Base-by-base conservation (phyloP, 371 early-diverging fungal genomes). In the Rhizomucor miehei region DNA sequence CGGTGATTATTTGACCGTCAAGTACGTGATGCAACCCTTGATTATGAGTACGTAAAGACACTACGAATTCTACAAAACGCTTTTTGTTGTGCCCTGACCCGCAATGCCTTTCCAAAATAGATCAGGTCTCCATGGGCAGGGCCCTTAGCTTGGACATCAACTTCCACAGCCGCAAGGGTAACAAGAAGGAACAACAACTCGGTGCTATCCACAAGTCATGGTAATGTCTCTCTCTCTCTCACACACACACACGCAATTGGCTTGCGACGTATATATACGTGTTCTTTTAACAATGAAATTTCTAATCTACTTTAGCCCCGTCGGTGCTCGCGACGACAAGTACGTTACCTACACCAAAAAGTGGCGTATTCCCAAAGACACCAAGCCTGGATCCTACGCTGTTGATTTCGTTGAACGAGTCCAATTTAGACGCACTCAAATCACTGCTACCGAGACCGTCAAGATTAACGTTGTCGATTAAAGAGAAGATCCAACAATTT, bases 331-430 rank as follows among this genome's bases (percentile, higher is more conserved):
- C 44, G 38, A 64, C 34, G 36, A 54, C 47, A 63, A 69, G 52
- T 72, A 62, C 41, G 63, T 67, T 20, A 72, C 73, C 13, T 66
- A 75, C 47, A 67, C 58, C 50, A 67, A 63, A 47, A 37, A 50
- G n/a, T 82, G 80, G 79, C 79, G 71, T 3, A 63, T 82, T 36
- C 82, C 82, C 44, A 62, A 64, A 10, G 56, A 73, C 25, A 72
- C 71, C 49, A 68, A 74, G 48, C 77, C 82, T 35, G 82, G 82
- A 41, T 75, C 79, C 17, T 82, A 82, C 52, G 80, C 80, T 13
- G 48, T 76, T 47, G 73, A 76, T 36, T 74, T 74, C 48, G 56
- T 58, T 20, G 70, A 73, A 53, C 24, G 44, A 19, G 66, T 68
- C 24, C 71, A 74, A 48, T 58, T 71, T 48, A 71, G 75, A 56